Conservation (phyloP, 129 eudicot species). For the Flaveria ramosissima region DNA sequence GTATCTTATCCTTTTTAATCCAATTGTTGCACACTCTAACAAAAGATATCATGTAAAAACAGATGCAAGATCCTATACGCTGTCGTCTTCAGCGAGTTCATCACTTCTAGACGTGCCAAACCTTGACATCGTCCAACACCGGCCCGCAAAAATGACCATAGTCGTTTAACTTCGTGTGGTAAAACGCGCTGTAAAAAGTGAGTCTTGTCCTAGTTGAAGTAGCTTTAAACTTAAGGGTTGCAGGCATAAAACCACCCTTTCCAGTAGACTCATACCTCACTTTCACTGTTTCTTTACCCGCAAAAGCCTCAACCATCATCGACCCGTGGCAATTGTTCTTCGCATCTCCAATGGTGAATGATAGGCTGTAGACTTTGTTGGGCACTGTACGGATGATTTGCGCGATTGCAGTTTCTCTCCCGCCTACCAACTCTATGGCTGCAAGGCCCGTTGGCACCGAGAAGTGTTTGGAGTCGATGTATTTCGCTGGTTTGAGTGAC, state of each 20-base stretch:
- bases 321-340: conserved; percentile 67
- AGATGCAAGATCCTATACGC: conserved; percentile 1
- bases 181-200: conserved; percentile 58
- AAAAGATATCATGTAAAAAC: conserved; percentile 21
- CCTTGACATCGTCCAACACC: conserved; percentile 55
- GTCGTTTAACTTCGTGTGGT: conserved; percentile 50
- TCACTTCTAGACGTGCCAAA: conserved; percentile 29
- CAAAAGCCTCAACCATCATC: conserved; percentile 80
- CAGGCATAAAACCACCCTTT: conserved; percentile 41
- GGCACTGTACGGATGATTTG: conserved; percentile 56
- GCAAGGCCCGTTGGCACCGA: conserved; percentile 56
- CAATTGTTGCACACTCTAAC: background rate
- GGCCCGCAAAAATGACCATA: conserved; percentile 64
- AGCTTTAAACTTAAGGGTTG: conserved; percentile 49
- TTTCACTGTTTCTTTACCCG: conserved; percentile 49
- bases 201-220: conserved; percentile 47
- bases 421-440: conserved; percentile 71
- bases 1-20: background rate
- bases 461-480: conserved; percentile 62
- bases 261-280: conserved; percentile 45
- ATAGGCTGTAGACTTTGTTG: conserved; percentile 44
- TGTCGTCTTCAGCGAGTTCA: background rate
- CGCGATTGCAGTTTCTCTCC: conserved; percentile 69
- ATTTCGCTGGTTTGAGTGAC: conserved; percentile 76
- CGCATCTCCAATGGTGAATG: conserved; percentile 65